A percentile compares a stretch with the other conserved stretches of the same genome.
These are phyloP conservation scores for Inonotus obliquus DNA, from an alignment of 1,284 basidiomycete species.

Conservation along the genomic window DNA sequence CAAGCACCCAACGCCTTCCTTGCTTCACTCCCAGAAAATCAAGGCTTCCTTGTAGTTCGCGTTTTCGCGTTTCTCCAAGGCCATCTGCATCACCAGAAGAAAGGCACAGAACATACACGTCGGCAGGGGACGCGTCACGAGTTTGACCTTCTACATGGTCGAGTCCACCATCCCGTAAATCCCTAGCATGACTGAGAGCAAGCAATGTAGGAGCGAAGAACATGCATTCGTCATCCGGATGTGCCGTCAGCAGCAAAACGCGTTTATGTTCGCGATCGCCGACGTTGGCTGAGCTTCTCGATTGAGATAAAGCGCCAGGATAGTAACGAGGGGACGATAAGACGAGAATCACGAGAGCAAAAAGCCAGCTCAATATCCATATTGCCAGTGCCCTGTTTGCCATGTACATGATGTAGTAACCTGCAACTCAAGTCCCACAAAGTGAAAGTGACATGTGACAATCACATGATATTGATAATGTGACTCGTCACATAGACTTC, in stretches of 20 bases:
- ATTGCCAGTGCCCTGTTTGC: background rate
- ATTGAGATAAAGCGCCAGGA: background rate
- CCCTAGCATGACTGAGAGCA: conserved; percentile 33
- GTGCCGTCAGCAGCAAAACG: conserved; percentile 75
- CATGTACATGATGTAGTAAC: background rate
- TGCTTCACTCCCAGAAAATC: conserved; percentile 63
- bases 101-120: conserved; percentile 54
- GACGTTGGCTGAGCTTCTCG: no score
- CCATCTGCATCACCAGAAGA: conserved; percentile 79
- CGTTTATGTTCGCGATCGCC: background rate
- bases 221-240: conserved; percentile 90
- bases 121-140: conserved; percentile 3
- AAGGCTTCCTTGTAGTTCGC: conserved; percentile 69
- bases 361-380: background rate
- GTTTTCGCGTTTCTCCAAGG: conserved; percentile 56
- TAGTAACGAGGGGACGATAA: background rate
- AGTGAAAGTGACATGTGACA: no score
- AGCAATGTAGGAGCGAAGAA: conserved; percentile 86
- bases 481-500: no score
- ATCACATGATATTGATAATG: no score
- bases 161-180: background rate
- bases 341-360: background rate
- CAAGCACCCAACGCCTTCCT: conserved; percentile 55
- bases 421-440: no score
- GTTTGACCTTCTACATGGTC: background rate